Conservation (phyloP, 2,329 filamentous ascomycete genomes). For the Fusarium equiseti region DNA sequence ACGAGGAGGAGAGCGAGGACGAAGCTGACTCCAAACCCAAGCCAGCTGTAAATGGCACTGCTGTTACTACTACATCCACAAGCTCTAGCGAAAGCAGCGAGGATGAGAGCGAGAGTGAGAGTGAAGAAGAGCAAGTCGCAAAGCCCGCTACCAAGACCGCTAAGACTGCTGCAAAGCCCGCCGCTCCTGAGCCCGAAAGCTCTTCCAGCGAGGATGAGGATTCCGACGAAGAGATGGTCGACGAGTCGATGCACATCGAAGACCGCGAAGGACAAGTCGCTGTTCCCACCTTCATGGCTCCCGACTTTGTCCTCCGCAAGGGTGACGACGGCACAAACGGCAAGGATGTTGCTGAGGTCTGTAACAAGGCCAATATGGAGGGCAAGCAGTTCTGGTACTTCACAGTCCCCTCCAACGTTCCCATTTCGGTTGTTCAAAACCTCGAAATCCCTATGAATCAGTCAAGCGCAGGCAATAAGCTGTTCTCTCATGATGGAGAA, state of each 20-base stretch:
- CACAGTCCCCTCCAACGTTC: slow-evolving; percentile 75
- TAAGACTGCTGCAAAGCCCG: slow-evolving; percentile 27
- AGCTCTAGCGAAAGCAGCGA: slow-evolving; percentile 46
- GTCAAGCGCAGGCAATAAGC: slow-evolving; percentile 62
- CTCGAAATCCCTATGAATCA: slow-evolving; percentile 71
- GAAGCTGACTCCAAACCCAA: slow-evolving; percentile 40
- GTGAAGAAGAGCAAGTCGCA: slow-evolving; percentile 29
- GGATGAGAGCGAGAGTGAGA: slow-evolving; percentile 40
- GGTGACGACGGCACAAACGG: slow-evolving; percentile 54
- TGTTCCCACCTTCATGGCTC: slow-evolving; percentile 60
- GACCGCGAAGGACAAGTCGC: slow-evolving; percentile 55
- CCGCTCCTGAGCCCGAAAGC: slow-evolving; percentile 30
- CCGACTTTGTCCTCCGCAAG: slow-evolving; percentile 67
- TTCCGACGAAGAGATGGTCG: slow-evolving; percentile 50
- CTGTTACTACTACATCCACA: slow-evolving; percentile 30
- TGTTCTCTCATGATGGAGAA: slow-evolving; percentile 73
- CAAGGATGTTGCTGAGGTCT: slow-evolving; percentile 65
- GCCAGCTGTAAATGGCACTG: slow-evolving; percentile 29
- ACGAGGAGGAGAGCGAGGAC: slow-evolving; percentile 47
- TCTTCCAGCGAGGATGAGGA: slow-evolving; percentile 47
- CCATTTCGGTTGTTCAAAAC: slow-evolving; percentile 75
- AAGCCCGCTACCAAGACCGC: slow-evolving; percentile 31
- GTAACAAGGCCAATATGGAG: slow-evolving; percentile 68
- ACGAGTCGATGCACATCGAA: slow-evolving; percentile 57
- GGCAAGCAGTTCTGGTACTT: slow-evolving; percentile 87